Percentiles rank a stretch among this genome's conserved stretches.
phyloP scores from a whole-genome alignment of 2,329 filamentous ascomycete genomes.

The Aspergillus calidoustus region DNA sequence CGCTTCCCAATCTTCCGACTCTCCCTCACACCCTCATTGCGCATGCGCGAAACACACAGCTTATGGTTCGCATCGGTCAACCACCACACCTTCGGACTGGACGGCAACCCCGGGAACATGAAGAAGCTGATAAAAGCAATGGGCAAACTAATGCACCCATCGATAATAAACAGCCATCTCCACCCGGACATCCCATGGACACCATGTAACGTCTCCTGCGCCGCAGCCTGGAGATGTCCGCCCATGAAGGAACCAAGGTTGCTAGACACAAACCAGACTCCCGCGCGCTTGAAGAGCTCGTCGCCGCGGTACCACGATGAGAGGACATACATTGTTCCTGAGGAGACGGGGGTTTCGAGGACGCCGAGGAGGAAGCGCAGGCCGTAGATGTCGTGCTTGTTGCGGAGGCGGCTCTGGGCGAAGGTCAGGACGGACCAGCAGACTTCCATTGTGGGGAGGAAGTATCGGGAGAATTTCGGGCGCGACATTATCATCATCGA shows the following conservation, averaged over 20 bases:
- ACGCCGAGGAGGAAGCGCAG: conserved; percentile 42
- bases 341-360: conserved; percentile 33
- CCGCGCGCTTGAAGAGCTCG: conserved; percentile 39
- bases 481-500: conserved; percentile 26
- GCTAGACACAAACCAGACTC: conserved; percentile 37
- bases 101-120: conserved; percentile 41
- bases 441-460: conserved; percentile 30
- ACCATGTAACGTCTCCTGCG: conserved; percentile 33
- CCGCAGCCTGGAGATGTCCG: conserved; percentile 39
- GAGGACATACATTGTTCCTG: conserved; percentile 41
- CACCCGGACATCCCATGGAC: conserved; percentile 33
- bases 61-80: conserved; percentile 33
- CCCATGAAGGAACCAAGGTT: conserved; percentile 38
- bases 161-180: conserved; percentile 45
- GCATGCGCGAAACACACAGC: conserved; percentile 27
- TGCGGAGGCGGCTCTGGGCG: conserved; percentile 28
- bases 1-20: conserved; percentile 26
- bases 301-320: conserved; percentile 46
- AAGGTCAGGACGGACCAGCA: conserved; percentile 34
- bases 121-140: conserved; percentile 49
- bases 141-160: conserved; percentile 44
- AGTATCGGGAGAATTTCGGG: conserved; percentile 24
- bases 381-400: conserved; percentile 33
- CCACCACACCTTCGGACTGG: conserved; percentile 36
- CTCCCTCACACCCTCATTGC: conserved; percentile 26